These are phyloP conservation scores for Phyllosticta citriasiana DNA, from an alignment of 2,329 filamentous ascomycete species.

Conservation along the genomic window DNA sequence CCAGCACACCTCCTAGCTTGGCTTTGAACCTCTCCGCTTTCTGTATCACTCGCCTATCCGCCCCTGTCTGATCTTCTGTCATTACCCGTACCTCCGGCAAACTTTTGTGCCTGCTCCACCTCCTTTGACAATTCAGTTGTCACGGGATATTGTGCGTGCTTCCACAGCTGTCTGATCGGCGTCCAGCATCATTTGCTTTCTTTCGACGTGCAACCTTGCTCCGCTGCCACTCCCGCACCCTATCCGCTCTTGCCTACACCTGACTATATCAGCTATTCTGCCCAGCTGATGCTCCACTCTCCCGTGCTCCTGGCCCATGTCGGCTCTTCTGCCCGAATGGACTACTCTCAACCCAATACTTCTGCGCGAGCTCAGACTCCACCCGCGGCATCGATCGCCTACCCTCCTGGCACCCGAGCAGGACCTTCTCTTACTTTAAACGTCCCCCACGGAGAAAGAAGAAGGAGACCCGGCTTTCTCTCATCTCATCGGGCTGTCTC, in stretches of 20 bases:
- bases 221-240: slow-evolving; percentile 2
- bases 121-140: background rate
- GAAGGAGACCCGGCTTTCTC: background rate
- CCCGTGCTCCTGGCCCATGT: slow-evolving; percentile 6
- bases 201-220: slow-evolving; percentile 9
- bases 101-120: background rate
- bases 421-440: background rate
- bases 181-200: background rate
- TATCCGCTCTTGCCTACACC: background rate
- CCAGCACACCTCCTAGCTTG: background rate
- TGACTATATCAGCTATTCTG: slow-evolving; percentile 11
- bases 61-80: background rate
- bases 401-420: background rate
- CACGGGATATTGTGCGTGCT: background rate
- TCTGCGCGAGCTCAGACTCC: background rate
- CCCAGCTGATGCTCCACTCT: slow-evolving; percentile 7
- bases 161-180: slow-evolving; percentile 3
- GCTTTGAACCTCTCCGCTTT: background rate
- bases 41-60: background rate
- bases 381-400: background rate
- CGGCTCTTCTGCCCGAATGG: slow-evolving; percentile 7
- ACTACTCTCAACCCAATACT: background rate
- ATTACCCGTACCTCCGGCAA: background rate
- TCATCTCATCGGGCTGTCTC: background rate
- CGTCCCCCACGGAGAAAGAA: background rate